These are phyloP conservation scores for Ophioceras dolichostomum DNA, from an alignment of 2,329 filamentous ascomycete species.

Conservation along the genomic window DNA sequence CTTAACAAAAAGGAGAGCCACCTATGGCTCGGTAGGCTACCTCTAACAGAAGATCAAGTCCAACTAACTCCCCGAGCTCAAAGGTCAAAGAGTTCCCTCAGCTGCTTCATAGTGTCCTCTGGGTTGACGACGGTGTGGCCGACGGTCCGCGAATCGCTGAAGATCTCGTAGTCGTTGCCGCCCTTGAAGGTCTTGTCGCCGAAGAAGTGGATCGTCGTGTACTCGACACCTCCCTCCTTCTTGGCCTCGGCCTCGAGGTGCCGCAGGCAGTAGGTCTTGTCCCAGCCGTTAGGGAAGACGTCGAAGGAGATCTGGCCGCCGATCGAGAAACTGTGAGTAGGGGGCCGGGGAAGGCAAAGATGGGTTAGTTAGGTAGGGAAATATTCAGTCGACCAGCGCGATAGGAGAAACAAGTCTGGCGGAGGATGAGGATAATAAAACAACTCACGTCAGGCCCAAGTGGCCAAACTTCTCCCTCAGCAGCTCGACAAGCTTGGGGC, in stretches of 20 bases:
- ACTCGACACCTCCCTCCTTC: constrained; percentile 57
- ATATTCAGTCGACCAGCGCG: too few relatives aligned
- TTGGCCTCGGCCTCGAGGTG: constrained; percentile 74
- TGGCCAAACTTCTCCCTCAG: constrained; percentile 75
- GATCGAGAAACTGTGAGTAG: constrained; percentile 63
- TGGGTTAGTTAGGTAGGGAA: neutral
- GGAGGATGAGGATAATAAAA: neutral
- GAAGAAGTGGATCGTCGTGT: constrained; percentile 92
- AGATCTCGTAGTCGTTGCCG: constrained; percentile 96
- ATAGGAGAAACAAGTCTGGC: too few relatives aligned
- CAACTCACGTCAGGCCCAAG: constrained; percentile 66
- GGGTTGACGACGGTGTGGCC: constrained; percentile 76
- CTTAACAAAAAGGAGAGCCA: too few relatives aligned
- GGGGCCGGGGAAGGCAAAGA: neutral
- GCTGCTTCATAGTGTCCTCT: constrained; percentile 65
- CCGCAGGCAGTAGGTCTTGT: constrained; percentile 92
- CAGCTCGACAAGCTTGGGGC: constrained; percentile 62
- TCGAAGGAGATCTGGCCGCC: constrained; percentile 98
- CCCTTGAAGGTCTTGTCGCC: constrained; percentile 89
- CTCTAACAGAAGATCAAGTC: too few relatives aligned
- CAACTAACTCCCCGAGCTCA: too few relatives aligned
- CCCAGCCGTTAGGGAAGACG: constrained; percentile 93
- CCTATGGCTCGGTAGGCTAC: too few relatives aligned
- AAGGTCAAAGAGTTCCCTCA: constrained; percentile 72
- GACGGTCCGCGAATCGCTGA: constrained; percentile 63